Base-by-base conservation (phyloP, 345 rosid genomes). In the Gynandropsis gynandra region DNA sequence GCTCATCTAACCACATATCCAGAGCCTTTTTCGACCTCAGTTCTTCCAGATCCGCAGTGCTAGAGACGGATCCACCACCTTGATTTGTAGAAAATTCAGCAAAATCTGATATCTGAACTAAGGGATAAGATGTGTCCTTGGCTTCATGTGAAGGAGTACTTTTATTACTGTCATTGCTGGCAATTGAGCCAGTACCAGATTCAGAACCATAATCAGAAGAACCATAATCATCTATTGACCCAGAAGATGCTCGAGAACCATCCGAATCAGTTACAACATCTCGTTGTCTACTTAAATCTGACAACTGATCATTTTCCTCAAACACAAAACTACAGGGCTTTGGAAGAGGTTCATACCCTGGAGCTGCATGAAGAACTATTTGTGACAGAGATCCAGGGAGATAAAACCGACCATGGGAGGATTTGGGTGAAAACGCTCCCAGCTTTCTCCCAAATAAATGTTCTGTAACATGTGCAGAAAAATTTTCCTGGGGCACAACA, bases 281-380 rank as follows among this genome's bases (percentile, higher is more conserved):
- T 57, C 69, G 59, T 27, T 50, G 46, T 34, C 47, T 37, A 65
- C 54, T 62, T 16, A 48, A 43, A 58, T 66, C 77, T 62, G 44
- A 65, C 44, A 71, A 55, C 63, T 67, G 74, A 42, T 63, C 67
- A 12, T 58, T 68, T 56, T 73, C 81, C 56, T 79, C 77, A 62
- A 56, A 49, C 18, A 66, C 73, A 44, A 77, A 60, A 68, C 78
- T 79, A 61, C 95, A 76, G 40, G 98, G 93, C 72, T 85, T 87
- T 47, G 98, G 96, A 65, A 92, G 95, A 70, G 98, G 85, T 72
- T 87, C 96, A 66, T 92, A 92, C 27, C 93, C 96, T n/a, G 98
- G 98, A 54, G 98, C 98, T 13, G 96, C 95, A 76, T 92, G 98
- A 68, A 85, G 82, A 65, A 92, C 98, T 50, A 92, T 80, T 64